Percentiles rank a stretch among this genome's conserved stretches.
These are phyloP conservation scores for Aaosphaeria pasadenensis DNA, from an alignment of 2,329 filamentous ascomycete genomes.

Conservation along the genomic window DNA sequence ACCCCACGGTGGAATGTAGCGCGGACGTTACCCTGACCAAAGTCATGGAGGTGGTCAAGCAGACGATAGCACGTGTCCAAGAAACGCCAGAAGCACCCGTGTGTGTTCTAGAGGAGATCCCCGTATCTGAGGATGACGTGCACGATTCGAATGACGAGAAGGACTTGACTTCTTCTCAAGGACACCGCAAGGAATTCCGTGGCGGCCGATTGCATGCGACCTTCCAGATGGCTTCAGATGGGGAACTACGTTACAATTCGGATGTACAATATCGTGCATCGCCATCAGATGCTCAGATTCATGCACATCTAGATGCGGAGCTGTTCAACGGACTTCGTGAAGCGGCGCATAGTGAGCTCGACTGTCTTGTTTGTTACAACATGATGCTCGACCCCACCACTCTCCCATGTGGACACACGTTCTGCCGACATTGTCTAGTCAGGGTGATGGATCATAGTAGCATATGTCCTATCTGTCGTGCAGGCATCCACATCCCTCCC, in stretches of 20 bases:
- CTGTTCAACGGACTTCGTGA: constrained; percentile 59
- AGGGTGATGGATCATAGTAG: constrained; percentile 74
- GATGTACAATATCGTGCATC: constrained; percentile 53
- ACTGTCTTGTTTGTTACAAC: constrained; percentile 86
- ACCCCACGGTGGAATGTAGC: constrained; percentile 73
- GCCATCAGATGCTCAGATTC: constrained; percentile 31
- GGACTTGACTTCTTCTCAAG: constrained; percentile 30
- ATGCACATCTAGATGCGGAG: constrained; percentile 44
- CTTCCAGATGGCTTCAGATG: constrained; percentile 63
- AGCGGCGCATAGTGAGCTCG: constrained; percentile 65
- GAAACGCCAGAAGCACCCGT: constrained; percentile 22
- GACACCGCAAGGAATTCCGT: constrained; percentile 43
- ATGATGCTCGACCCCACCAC: constrained; percentile 80
- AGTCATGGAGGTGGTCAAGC: constrained; percentile 51
- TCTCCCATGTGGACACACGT: constrained; percentile 84
- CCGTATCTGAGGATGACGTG: constrained; percentile 14
- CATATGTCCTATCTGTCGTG: constrained; percentile 78
- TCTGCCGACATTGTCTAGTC: constrained; percentile 76
- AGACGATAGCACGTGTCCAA: constrained; percentile 24
- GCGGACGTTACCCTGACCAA: constrained; percentile 75
- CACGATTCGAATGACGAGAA: constrained; percentile 34
- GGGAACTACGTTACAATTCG: constrained; percentile 55
- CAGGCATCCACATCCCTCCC: constrained; percentile 55
- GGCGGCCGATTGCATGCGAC: constrained; percentile 64
- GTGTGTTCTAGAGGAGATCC: constrained; percentile 38